Evolutionary conservation across 176 grass and related monocot genomes (phyloP).

Genomic region (Rhynchospora tenuis): DNA sequence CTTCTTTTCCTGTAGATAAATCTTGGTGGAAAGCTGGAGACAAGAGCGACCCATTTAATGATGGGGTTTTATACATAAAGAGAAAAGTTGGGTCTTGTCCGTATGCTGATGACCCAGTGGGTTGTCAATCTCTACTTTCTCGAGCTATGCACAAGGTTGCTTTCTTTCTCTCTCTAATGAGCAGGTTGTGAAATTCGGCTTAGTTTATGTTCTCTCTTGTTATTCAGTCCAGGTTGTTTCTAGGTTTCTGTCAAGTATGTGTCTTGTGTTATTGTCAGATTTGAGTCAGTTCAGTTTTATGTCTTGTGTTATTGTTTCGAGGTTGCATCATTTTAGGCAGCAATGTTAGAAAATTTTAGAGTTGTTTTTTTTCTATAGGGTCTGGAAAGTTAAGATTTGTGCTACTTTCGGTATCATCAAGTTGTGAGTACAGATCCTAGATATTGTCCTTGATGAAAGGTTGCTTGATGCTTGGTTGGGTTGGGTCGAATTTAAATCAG

Average conservation of each 20-base stretch:
- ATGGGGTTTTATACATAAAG: conserved; percentile 83
- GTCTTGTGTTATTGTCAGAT: not conserved
- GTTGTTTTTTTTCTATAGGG: not conserved
- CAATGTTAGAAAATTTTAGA: not conserved
- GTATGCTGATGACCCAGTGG: conserved; percentile 87
- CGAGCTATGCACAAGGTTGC: conserved; percentile 92
- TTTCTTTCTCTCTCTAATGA: not conserved
- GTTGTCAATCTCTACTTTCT: conserved; percentile 93
- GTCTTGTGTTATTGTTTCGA: not conserved
- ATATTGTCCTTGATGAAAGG: not conserved
- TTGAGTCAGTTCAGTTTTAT: not conserved
- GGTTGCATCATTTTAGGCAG: too few relatives aligned
- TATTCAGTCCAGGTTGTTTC: not conserved
- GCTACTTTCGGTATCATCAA: not conserved
- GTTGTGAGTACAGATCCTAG: not conserved
- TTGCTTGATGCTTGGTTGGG: not conserved
- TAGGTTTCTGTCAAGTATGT: not conserved
- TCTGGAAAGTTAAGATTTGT: not conserved
- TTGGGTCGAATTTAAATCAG: not conserved
- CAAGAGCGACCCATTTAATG: conserved; percentile 78
- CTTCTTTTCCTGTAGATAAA: conserved; percentile 45
- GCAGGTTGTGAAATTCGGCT: not conserved
- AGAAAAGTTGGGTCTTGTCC: conserved; percentile 98
- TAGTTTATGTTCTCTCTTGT: not conserved
- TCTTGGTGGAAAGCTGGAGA: conserved; percentile 90